Evolutionary conservation across 1,284 basidiomycete species (phyloP), one percentile per base, ranked within the genome.

Genomic region (Trametes versicolor): DNA sequence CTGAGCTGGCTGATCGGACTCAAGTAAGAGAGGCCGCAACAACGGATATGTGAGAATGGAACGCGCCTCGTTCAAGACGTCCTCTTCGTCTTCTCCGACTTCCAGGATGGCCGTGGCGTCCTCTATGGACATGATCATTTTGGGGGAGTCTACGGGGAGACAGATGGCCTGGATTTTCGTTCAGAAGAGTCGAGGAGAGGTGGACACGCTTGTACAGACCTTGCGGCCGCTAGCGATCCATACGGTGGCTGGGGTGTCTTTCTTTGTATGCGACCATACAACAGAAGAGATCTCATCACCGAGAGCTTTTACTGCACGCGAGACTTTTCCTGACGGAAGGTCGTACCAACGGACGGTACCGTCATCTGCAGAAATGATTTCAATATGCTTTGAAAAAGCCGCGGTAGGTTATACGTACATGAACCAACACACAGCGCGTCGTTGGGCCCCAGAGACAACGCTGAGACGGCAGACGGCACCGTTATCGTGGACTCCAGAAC

Each of bases 301-400:
- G 2, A 92, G 75, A 15, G 83, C 84, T 70, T 85, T 82, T 58
- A 93, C 78, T 0, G 89, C 92, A 70, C 85, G 90, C 32, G 83
- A 68, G 6, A 92, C 91, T 72, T 83, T 90, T 66, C 79, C 80
- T 0, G 85, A 82, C 2, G 86, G 84, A 4, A 87, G 77, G 63
- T 82, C 78, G 72, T 93, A 94, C 25, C 91, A 76, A 23, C 92
- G 87, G 53, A 93, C 75, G 58, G 83, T 84, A 13, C 92, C 92
- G 75, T 94, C 91, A 68, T 86, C 92, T 91, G 67, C 4, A 3
- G 6, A 21, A 29, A 19, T 1, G 6, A 36, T 23, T 34, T 23
- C 2, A 23, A 12, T 50, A 29, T 23, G 15, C n/a, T 7, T 37
- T 19, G 23, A 19, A 43, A 3, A 19, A 15, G 19, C 19, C 13